Evolutionary conservation across 2,329 filamentous ascomycete species (phyloP).

Genomic region (Pseudonectria buxi): DNA sequence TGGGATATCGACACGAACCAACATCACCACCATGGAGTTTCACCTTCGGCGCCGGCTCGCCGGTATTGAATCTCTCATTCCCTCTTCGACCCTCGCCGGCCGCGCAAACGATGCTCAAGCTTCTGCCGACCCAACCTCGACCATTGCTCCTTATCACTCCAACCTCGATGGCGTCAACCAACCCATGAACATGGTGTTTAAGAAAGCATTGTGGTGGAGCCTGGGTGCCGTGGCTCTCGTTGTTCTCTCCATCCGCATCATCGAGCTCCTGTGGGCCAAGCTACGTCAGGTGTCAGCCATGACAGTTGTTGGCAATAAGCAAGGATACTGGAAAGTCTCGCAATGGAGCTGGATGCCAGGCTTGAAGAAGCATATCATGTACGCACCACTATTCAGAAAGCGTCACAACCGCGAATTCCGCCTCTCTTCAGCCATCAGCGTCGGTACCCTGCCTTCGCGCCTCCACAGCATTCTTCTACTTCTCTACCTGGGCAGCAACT

Average conservation of each 20-base stretch:
- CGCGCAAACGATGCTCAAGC: constrained; percentile 21
- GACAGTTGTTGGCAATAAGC: constrained; percentile 43
- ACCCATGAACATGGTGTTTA: constrained; percentile 49
- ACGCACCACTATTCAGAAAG: constrained; percentile 58
- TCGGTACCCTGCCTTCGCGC: constrained; percentile 58
- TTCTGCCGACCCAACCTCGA: constrained; percentile 34
- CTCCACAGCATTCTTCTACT: constrained; percentile 53
- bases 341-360: constrained; percentile 55
- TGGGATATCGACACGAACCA: constrained; percentile 6
- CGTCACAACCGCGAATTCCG: constrained; percentile 62
- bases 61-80: constrained; percentile 22
- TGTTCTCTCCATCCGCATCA: constrained; percentile 46
- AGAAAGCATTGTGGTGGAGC: constrained; percentile 53
- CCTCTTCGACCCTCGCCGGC: constrained; percentile 26
- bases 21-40: constrained; percentile 25
- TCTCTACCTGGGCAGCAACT: constrained; percentile 53
- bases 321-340: constrained; percentile 52
- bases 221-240: constrained; percentile 49
- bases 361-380: constrained; percentile 53
- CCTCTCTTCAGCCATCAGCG: constrained; percentile 52
- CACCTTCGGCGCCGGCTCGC: constrained; percentile 24
- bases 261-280: constrained; percentile 48
- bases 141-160: constrained; percentile 49
- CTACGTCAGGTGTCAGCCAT: constrained; percentile 55
- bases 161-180: constrained; percentile 56